These are phyloP conservation scores for Backusella luteola DNA, from an alignment of 192 early-diverging fungal species.

Conservation along the genomic window DNA sequence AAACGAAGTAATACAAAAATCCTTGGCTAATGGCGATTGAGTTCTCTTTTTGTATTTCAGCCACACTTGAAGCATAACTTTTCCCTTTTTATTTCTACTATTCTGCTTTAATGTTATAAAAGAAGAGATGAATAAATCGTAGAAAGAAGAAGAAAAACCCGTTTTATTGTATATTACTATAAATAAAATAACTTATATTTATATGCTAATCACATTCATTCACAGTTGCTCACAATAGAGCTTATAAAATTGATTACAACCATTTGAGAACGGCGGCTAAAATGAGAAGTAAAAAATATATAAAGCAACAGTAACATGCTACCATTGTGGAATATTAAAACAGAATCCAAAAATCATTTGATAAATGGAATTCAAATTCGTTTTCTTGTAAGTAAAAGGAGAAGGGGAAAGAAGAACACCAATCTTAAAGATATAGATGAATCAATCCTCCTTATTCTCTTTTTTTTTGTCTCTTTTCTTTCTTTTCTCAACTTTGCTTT, in stretches of 20 bases:
- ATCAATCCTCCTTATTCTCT: background rate
- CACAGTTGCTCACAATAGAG: background rate
- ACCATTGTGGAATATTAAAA: background rate
- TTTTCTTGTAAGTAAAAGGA: background rate
- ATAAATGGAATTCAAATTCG: background rate
- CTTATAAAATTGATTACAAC: background rate
- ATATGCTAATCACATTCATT: background rate
- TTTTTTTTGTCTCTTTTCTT: background rate
- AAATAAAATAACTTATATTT: too few relatives aligned
- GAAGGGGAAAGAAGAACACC: background rate
- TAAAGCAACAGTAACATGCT: background rate
- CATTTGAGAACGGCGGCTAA: background rate
- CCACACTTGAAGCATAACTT: background rate
- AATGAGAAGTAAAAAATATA: background rate
- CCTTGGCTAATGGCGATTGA: background rate
- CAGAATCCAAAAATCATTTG: background rate
- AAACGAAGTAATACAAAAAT: background rate
- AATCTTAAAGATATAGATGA: background rate
- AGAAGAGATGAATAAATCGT: background rate
- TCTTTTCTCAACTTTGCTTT: background rate
- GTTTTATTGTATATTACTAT: background rate
- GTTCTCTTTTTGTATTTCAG: constrained; percentile 1
- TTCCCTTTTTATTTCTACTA: background rate
- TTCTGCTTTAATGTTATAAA: background rate
- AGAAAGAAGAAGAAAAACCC: background rate